These are phyloP conservation scores for Penicillium paneum DNA, from an alignment of 2,329 filamentous ascomycete species.

Conservation along the genomic window DNA sequence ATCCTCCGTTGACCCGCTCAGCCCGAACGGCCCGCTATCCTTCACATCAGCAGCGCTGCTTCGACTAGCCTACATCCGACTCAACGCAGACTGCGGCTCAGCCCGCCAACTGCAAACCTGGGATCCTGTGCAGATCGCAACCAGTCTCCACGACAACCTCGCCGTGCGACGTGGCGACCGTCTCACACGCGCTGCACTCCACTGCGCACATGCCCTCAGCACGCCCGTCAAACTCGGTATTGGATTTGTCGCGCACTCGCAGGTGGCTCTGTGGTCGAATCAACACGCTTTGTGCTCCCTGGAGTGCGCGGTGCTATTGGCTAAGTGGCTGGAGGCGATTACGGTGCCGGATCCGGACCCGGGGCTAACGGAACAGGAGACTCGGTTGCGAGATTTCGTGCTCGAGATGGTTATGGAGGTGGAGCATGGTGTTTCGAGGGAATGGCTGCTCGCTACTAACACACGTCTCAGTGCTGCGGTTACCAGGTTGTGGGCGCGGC, in stretches of 20 bases:
- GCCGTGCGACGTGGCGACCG: slow-evolving; percentile 47
- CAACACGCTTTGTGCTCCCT: slow-evolving; percentile 55
- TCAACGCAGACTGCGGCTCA: slow-evolving; percentile 35
- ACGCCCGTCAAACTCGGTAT: slow-evolving; percentile 56
- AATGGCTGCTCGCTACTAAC: slow-evolving; percentile 34
- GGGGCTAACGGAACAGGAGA: slow-evolving; percentile 32
- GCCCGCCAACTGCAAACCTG: slow-evolving; percentile 32
- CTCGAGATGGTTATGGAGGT: slow-evolving; percentile 39
- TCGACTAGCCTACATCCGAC: slow-evolving; percentile 34
- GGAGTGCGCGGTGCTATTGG: slow-evolving; percentile 54
- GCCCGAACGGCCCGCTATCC: slow-evolving; percentile 33
- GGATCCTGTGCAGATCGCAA: slow-evolving; percentile 32
- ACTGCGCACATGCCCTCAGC: slow-evolving; percentile 54
- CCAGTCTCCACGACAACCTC: slow-evolving; percentile 30
- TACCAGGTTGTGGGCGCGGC: slow-evolving; percentile 33
- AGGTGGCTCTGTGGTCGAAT: slow-evolving; percentile 57
- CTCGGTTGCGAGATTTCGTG: slow-evolving; percentile 34
- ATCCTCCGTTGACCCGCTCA: slow-evolving; percentile 35
- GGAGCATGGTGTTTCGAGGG: slow-evolving; percentile 29
- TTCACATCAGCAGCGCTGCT: slow-evolving; percentile 36
- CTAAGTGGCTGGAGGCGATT: slow-evolving; percentile 44
- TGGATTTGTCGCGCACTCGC: slow-evolving; percentile 53
- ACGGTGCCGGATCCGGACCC: slow-evolving; percentile 28
- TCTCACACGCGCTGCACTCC: slow-evolving; percentile 49
- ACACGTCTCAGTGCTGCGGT: slow-evolving; percentile 32